Evolutionary conservation across 805 yeast genomes (phyloP).

Genomic region (Isabelozyma gotoi): DNA sequence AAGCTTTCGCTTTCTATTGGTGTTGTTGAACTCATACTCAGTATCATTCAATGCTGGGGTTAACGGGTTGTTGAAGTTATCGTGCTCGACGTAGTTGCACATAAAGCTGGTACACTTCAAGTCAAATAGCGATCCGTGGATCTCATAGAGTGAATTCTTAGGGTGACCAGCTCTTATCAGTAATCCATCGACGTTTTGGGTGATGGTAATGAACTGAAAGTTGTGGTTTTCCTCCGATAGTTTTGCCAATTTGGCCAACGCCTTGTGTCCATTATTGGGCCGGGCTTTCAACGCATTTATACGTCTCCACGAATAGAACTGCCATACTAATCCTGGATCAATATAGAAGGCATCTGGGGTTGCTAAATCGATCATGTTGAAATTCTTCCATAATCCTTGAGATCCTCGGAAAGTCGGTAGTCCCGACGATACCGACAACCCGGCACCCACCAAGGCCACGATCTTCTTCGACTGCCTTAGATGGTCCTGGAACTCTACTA

Average conservation of each 20-base stretch:
- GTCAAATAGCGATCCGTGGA: constrained; percentile 79
- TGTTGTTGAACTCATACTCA: constrained; percentile 32
- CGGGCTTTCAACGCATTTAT: constrained; percentile 59
- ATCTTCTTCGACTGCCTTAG: constrained; percentile 46
- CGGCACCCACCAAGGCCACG: constrained; percentile 78
- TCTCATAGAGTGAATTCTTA: constrained; percentile 51
- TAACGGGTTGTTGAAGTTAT: constrained; percentile 57
- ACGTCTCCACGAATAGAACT: constrained; percentile 74
- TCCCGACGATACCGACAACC: constrained; percentile 77
- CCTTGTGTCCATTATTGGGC: constrained; percentile 75
- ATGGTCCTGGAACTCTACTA: constrained; percentile 50
- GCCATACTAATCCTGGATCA: constrained; percentile 90
- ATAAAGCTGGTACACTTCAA: constrained; percentile 73
- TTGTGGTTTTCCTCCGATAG: constrained; percentile 19
- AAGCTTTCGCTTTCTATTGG: constrained; percentile 12
- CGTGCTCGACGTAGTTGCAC: constrained; percentile 61
- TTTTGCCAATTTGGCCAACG: constrained; percentile 62
- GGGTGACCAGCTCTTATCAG: constrained; percentile 66
- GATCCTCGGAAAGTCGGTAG: constrained; percentile 71
- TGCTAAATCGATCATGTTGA: constrained; percentile 79
- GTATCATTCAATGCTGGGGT: constrained; percentile 49
- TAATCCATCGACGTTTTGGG: constrained; percentile 84
- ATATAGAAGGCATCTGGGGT: constrained; percentile 86
- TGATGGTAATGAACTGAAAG: constrained; percentile 58
- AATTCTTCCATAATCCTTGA: constrained; percentile 75